Conservation (phyloP, 2,329 filamentous ascomycete genomes). For the Aspergillus sp. region DNA sequence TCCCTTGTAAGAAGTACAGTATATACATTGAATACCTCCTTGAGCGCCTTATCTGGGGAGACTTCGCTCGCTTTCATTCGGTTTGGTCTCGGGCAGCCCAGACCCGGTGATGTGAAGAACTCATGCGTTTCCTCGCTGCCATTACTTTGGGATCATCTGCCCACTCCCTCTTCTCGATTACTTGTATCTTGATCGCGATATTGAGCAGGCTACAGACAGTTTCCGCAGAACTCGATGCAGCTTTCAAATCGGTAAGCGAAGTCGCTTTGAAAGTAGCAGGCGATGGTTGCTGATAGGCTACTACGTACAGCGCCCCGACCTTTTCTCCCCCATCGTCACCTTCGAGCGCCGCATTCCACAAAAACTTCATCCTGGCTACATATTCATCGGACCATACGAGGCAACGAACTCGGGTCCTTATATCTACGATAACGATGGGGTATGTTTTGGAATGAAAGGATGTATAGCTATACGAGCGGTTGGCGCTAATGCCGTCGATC, state of each 20-base stretch:
- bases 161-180: conserved; percentile 10
- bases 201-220: conserved; percentile 18
- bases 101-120: conserved; percentile 26
- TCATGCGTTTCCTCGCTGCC: conserved; percentile 24
- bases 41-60: background rate
- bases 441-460: conserved; percentile 20
- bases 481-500: background rate
- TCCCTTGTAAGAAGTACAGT: background rate
- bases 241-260: conserved; percentile 38
- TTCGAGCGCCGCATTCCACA: conserved; percentile 29
- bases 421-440: conserved; percentile 53
- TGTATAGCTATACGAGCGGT: background rate
- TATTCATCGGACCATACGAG: conserved; percentile 53
- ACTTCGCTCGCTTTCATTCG: background rate
- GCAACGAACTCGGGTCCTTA: conserved; percentile 51
- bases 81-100: background rate
- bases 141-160: conserved; percentile 16
- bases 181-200: conserved; percentile 19
- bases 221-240: conserved; percentile 30
- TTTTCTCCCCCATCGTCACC: conserved; percentile 36
- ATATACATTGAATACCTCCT: background rate
- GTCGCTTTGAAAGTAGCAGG: background rate
- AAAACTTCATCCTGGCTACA: conserved; percentile 48
- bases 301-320: conserved; percentile 34
- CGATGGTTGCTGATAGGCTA: background rate